Evolutionary conservation across 306 rosid species (phyloP).

Genomic region (Medicago lupulina): DNA sequence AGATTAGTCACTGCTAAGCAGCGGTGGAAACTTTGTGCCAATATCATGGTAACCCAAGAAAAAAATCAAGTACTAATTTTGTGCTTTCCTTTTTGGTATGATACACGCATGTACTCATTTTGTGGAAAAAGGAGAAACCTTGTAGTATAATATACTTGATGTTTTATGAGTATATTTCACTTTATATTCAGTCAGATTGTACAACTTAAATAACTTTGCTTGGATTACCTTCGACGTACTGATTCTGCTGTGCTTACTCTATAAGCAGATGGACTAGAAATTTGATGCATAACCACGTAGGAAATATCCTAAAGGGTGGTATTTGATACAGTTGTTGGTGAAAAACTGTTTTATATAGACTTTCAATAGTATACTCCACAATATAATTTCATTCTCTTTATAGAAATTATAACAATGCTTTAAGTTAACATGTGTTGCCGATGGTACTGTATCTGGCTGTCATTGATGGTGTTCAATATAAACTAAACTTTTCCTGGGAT

Average conservation of each 20-base stretch:
- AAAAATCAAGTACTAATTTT: conserved; percentile 10
- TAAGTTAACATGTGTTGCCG: conserved; percentile 1
- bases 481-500: conserved; percentile 23
- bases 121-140: conserved; percentile 6
- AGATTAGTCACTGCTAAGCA: too few relatives aligned
- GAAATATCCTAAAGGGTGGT: conserved; percentile 19
- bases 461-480: conserved; percentile 18
- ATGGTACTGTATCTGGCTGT: conserved; percentile 20
- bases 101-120: background rate
- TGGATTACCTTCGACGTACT: conserved; percentile 4
- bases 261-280: conserved; percentile 29
- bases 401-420: conserved; percentile 20
- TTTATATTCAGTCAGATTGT: conserved; percentile 18
- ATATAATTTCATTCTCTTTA: conserved; percentile 13
- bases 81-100: conserved; percentile 28
- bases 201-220: conserved; percentile 14
- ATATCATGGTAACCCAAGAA: too few relatives aligned
- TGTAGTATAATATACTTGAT: conserved; percentile 24
- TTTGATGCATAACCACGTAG: conserved; percentile 18
- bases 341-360: conserved; percentile 10
- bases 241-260: background rate
- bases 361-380: conserved; percentile 33
- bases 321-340: conserved; percentile 19
- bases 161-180: conserved; percentile 40
- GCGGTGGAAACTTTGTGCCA: too few relatives aligned